Evolutionary conservation across 2,329 filamentous ascomycete species (phyloP).

Genomic region (Kalmusia sp.): DNA sequence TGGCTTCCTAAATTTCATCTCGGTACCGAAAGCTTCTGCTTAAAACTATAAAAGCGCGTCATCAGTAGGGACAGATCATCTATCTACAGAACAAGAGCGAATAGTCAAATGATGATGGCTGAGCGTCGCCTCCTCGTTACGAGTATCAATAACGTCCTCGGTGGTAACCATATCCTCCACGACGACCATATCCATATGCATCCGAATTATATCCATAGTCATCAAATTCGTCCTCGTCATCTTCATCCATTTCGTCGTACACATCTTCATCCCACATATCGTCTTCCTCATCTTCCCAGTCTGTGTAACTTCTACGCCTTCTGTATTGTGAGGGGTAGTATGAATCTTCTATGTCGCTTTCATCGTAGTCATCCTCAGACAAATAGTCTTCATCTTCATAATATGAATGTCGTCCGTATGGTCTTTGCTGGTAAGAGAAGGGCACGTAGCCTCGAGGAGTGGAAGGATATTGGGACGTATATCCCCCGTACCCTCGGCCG

Average conservation of each 20-base stretch:
- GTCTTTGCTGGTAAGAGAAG: background rate
- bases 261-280: slow-evolving; percentile 11
- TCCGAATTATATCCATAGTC: slow-evolving; percentile 1
- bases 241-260: slow-evolving; percentile 14
- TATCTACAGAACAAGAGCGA: too few species aligned
- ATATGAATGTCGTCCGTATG: slow-evolving; percentile 7
- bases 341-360: slow-evolving; percentile 11
- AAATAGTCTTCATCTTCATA: slow-evolving; percentile 14
- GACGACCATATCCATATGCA: slow-evolving; percentile 12
- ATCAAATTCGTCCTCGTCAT: slow-evolving; percentile 15
- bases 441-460: slow-evolving; percentile 12
- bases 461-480: background rate
- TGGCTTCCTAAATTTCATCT: too few species aligned
- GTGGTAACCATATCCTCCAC: slow-evolving; percentile 4
- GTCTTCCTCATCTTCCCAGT: slow-evolving; percentile 20
- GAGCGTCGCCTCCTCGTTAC: background rate
- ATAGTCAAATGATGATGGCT: background rate
- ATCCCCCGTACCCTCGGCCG: background rate
- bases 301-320: slow-evolving; percentile 6
- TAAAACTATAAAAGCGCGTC: too few species aligned
- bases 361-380: slow-evolving; percentile 13
- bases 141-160: background rate
- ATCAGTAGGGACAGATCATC: too few species aligned
- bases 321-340: slow-evolving; percentile 6
- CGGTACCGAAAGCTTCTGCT: too few species aligned